Conservation (phyloP, 140 eudicot species). For the Cichorium intybus region DNA sequence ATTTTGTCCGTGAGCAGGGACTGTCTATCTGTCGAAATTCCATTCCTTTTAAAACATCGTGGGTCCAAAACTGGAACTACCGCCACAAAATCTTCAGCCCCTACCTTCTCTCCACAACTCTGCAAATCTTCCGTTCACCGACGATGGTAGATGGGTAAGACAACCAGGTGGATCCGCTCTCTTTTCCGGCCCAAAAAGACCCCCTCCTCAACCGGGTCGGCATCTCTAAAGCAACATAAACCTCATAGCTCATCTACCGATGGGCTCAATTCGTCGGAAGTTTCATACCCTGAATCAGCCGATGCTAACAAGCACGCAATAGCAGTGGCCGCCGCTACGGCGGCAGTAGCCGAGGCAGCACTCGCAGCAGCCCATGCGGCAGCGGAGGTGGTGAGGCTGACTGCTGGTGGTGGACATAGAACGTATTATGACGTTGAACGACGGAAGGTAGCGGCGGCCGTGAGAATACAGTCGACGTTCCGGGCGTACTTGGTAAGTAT, state of each 20-base stretch:
- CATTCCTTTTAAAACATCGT: slow-evolving; percentile 17
- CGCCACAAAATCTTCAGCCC: slow-evolving; percentile 20
- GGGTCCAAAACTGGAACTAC: slow-evolving; percentile 33
- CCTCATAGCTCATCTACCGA: neutral
- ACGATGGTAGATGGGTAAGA: slow-evolving; percentile 60
- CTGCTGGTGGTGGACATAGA: slow-evolving; percentile 36
- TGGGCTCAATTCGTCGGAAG: slow-evolving; percentile 1
- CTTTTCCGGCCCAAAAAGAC: slow-evolving; percentile 47
- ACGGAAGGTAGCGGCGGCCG: slow-evolving; percentile 53
- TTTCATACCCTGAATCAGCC: slow-evolving; percentile 30
- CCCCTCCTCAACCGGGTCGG: slow-evolving; percentile 24
- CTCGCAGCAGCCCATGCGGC: slow-evolving; percentile 97
- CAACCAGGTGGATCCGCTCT: slow-evolving; percentile 61
- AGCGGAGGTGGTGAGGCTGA: slow-evolving; percentile 85
- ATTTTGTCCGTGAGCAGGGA: slow-evolving; percentile 15
- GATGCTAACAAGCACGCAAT: slow-evolving; percentile 89
- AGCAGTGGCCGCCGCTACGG: slow-evolving; percentile 98
- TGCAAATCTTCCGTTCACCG: neutral
- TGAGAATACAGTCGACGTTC: slow-evolving; percentile 76
- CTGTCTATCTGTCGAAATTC: slow-evolving; percentile 27
- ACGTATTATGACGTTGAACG: slow-evolving; percentile 28
- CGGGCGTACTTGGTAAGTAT: slow-evolving; percentile 78
- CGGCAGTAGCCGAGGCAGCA: slow-evolving; percentile 94
- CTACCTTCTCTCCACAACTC: neutral
- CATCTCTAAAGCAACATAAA: neutral